Base-by-base conservation (phyloP, 2,329 filamentous ascomycete genomes). In the Metarhizium rileyi region DNA sequence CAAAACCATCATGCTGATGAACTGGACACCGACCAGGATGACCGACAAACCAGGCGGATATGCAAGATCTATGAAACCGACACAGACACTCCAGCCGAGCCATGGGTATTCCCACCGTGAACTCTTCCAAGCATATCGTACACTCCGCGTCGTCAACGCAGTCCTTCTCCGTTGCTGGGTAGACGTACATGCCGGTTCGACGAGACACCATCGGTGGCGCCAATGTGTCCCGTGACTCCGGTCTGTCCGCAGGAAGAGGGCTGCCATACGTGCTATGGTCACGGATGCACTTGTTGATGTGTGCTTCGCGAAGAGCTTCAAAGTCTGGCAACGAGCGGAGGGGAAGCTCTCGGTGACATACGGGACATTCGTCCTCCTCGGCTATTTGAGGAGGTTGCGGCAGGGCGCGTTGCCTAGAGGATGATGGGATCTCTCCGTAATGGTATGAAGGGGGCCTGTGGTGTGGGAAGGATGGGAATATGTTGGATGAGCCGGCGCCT, bases 281-380 rank as follows among this genome's bases (percentile, higher is more conserved):
- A 30, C 66, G 66, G 52, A 85, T 80, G 59, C 81, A 85, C 7
- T 64, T 62, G 27, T 69, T 72, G 51, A 85, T 81, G 56, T 85
- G 81, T 27, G 70, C 63, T 57, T 81, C 78, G 28, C 81, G 74
- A 12, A 77, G 66, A 3, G 63, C 55, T 57, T 83, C 78, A 50
- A 69, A 78, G 53, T 81, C 73, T 2, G 73, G 63, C 2, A 83
- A 68, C 4, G 63, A 64, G 18, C 72, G 70, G 2, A 79, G 75
- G 0, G 86, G 85, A 3, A 90, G 72, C 65, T 89, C 84, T 35
- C 72, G 68, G 59, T 87, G 85, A 58, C 87, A 91, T 42, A 90
- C 77, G 0, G 86, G 86, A 53, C 87, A 91, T 58, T 88, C 84
- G 61, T 90, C 86, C 60, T 90, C 86, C 62, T 90, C 87, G 5